Conservation (phyloP, 2,329 filamentous ascomycete genomes). For the Lojkania enalia region DNA sequence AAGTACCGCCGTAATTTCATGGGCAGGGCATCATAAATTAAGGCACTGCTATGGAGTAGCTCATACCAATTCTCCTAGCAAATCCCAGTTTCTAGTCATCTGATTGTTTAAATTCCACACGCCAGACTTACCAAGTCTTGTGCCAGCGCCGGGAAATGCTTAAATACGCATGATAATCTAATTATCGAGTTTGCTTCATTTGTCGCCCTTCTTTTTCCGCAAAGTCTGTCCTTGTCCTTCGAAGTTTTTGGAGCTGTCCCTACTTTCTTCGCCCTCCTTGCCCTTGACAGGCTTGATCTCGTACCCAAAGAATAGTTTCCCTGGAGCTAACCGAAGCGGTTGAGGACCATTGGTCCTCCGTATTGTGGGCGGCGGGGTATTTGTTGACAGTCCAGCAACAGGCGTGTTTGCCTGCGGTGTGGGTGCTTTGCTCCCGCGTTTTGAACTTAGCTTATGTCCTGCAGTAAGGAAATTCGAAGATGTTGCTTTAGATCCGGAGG, state of each 20-base stretch:
- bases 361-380: slow-evolving; percentile 46
- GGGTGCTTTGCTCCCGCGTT: slow-evolving; percentile 76
- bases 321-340: slow-evolving; percentile 79
- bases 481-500: slow-evolving; percentile 63
- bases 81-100: neutral
- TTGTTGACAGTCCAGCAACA: slow-evolving; percentile 58
- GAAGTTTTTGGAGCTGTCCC: slow-evolving; percentile 68
- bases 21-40: too few species aligned
- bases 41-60: too few species aligned
- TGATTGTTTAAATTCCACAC: too few species aligned
- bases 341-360: slow-evolving; percentile 75
- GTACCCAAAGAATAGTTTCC: slow-evolving; percentile 97
- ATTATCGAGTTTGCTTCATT: too few species aligned
- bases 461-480: slow-evolving; percentile 78
- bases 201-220: slow-evolving; percentile 69
- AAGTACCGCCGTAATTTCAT: too few species aligned
- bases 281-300: slow-evolving; percentile 87
- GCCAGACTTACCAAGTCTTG: slow-evolving; percentile 1
- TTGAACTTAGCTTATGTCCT: slow-evolving; percentile 80
- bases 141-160: slow-evolving; percentile 2
- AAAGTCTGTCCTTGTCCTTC: slow-evolving; percentile 84
- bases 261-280: slow-evolving; percentile 65
- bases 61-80: too few species aligned
- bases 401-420: slow-evolving; percentile 66
- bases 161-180: neutral